Conservation (phyloP, 106 monocot species). For the Dendrobium officinale region DNA sequence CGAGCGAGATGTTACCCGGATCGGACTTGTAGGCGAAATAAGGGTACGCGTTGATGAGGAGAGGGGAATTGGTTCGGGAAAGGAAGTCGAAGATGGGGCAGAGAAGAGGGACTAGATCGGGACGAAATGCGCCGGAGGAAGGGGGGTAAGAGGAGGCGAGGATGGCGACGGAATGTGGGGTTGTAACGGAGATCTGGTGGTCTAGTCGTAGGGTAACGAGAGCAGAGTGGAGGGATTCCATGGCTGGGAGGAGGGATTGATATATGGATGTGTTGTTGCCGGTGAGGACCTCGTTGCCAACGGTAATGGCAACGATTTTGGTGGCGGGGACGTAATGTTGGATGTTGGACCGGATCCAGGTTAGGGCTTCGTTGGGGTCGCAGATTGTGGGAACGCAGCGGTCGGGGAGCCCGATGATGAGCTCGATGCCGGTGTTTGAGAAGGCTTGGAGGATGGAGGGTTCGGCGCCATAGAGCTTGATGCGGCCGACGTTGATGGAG, state of each 20-base stretch:
- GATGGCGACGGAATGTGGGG: conserved; percentile 21
- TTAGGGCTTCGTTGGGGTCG: conserved; percentile 12
- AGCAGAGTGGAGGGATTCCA: conserved; percentile 21
- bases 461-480: conserved; percentile 24
- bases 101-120: conserved; percentile 7
- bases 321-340: conserved; percentile 15
- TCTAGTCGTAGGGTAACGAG: conserved; percentile 16
- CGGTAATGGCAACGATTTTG: conserved; percentile 22
- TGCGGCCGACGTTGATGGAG: conserved; percentile 23
- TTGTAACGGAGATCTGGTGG: conserved; percentile 15
- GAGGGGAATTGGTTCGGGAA: conserved; percentile 9
- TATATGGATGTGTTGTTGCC: conserved; percentile 19
- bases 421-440: conserved; percentile 24
- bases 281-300: conserved; percentile 31
- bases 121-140: conserved; percentile 14
- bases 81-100: conserved; percentile 23
- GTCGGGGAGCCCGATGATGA: conserved; percentile 27
- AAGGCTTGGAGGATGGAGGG: conserved; percentile 25
- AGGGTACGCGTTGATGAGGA: conserved; percentile 30
- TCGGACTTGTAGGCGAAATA: conserved; percentile 29
- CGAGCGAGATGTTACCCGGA: conserved; percentile 5
- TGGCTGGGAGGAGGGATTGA: conserved; percentile 22
- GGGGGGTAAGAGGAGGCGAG: conserved; percentile 21
- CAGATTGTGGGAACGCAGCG: conserved; percentile 17
- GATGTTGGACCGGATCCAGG: conserved; percentile 21